Conservation (phyloP, 306 rosid genomes). For the Macrotyloma uniflorum region DNA sequence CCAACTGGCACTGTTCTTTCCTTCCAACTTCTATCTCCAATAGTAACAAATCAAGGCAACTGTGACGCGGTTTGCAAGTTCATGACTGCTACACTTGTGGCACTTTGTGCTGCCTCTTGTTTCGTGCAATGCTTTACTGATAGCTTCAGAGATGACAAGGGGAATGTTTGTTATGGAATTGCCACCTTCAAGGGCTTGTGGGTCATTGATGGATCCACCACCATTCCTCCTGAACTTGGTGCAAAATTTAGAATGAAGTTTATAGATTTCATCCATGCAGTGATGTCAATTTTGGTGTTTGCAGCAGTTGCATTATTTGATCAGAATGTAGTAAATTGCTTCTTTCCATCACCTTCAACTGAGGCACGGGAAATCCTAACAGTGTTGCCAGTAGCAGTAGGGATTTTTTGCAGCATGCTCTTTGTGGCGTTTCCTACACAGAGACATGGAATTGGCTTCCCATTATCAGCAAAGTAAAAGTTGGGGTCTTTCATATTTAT, state of each 20-base stretch:
- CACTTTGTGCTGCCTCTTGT: slow-evolving; percentile 58
- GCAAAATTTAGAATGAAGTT: slow-evolving; percentile 47
- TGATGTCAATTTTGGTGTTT: slow-evolving; percentile 64
- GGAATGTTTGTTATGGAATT: slow-evolving; percentile 67
- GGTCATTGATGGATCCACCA: slow-evolving; percentile 65
- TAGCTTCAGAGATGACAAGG: slow-evolving; percentile 63
- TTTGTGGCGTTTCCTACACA: slow-evolving; percentile 41
- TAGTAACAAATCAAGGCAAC: slow-evolving; percentile 60
- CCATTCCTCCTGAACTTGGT: slow-evolving; percentile 38
- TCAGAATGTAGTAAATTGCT: background rate
- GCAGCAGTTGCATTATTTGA: slow-evolving; percentile 53
- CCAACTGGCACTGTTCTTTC: slow-evolving; percentile 91
- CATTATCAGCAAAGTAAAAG: background rate
- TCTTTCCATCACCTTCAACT: slow-evolving; percentile 19
- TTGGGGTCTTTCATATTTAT: background rate
- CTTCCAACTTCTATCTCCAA: slow-evolving; percentile 81
- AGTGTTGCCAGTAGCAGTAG: slow-evolving; percentile 47
- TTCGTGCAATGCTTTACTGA: slow-evolving; percentile 68
- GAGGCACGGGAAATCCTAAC: background rate
- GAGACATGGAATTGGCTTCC: slow-evolving; percentile 1
- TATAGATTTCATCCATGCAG: slow-evolving; percentile 62
- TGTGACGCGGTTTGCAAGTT: slow-evolving; percentile 58
- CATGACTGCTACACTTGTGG: slow-evolving; percentile 51
- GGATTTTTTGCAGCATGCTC: slow-evolving; percentile 57
- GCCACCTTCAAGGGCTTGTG: slow-evolving; percentile 66